phyloP scores from a whole-genome alignment of 2,329 filamentous ascomycete genomes.

The Claviceps digitariae region DNA sequence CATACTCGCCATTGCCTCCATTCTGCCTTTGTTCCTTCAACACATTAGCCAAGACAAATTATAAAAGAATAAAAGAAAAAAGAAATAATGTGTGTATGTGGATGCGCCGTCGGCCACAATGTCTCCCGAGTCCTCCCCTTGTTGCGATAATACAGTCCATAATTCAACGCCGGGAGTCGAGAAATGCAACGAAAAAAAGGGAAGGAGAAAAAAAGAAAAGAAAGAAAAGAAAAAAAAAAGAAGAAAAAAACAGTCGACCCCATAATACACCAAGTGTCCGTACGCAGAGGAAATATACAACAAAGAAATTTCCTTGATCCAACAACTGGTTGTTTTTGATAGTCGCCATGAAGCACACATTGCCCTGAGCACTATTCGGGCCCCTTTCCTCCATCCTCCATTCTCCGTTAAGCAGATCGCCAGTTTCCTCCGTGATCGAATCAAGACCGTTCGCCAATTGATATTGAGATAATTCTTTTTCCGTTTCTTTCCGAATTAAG shows the following conservation, averaged over 20 bases:
- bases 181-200: slow-evolving; percentile 1
- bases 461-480: background rate
- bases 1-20: background rate
- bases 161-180: slow-evolving; percentile 6
- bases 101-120: background rate
- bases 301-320: background rate
- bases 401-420: slow-evolving; percentile 1
- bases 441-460: background rate
- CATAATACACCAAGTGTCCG: background rate
- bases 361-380: background rate
- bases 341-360: slow-evolving; percentile 1
- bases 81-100: background rate
- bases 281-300: background rate
- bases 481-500: background rate
- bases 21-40: background rate
- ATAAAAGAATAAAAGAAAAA: background rate
- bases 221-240: slow-evolving; percentile 6
- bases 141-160: background rate
- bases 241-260: background rate
- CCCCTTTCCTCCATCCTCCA: background rate
- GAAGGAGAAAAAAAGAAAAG: slow-evolving; percentile 2
- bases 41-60: background rate
- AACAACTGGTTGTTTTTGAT: background rate
- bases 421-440: background rate
- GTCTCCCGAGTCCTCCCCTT: background rate